Evolutionary conservation across 2,329 filamentous ascomycete species (phyloP), one percentile per base, ranked within the genome.

Genomic region (Cytospora chrysosperma): DNA sequence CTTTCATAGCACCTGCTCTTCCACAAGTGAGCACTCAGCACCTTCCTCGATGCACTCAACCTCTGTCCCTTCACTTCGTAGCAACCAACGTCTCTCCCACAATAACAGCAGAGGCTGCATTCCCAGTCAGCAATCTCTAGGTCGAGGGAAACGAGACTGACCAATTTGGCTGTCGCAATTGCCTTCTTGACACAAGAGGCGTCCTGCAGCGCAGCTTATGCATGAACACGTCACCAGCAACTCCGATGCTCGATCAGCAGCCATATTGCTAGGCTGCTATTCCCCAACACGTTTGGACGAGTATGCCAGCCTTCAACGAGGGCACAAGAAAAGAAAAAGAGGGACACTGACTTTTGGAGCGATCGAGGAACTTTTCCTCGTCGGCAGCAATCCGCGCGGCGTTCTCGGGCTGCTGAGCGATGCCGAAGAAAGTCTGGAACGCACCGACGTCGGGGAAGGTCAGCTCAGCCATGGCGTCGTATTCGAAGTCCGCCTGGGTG

Each of bases 401-500:
- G 24, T 68, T 70, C 24, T 70, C 69, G 3, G 68, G 67, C 59
- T 68, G 59, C 40, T 68, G 63, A 2, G 37, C 59, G 12, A 65
- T 34, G 19, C 59, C 59, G 26, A 67, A 66, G 49, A 69, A 71
- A 1, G 66, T 58, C 52, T 71, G 65, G 47, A 72, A 71, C 0
- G 68, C 66, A n/a, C 49, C 49, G 13, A 52, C 64, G 26, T 71
- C 68, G 32, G 26, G 40, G 9, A 62, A 71, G 8, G 52, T 68
- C 6, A 71, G 52, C 27, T 70, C 65, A 1, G 68, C 69, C 3
- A 71, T 55, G 5, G 69, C 69, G 10, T 71, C 69, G 15, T 64
- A 69, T 19, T 66, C 65, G 8, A 69, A 63, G 21, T 65, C 65
- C 17, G 52, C 59, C 37, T 68, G 69, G 17, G 63, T 56, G 19